Conservation (phyloP, 225 moss, liverwort and hornwort genomes). For the Pleurozium schreberi region DNA sequence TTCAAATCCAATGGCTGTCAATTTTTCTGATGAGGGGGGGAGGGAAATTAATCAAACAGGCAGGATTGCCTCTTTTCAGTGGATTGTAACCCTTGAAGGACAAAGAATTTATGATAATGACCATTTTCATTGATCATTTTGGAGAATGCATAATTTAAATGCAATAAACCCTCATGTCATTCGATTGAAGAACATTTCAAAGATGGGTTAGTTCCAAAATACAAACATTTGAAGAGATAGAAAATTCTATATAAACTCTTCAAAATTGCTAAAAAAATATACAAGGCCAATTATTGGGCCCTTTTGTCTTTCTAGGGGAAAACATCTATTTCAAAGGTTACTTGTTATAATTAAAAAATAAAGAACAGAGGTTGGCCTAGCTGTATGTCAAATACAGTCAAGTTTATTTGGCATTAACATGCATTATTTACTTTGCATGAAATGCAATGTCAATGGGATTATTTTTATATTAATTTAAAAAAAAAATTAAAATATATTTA, state of each 20-base stretch:
- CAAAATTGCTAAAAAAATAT: not conserved
- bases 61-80: no score
- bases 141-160: not conserved
- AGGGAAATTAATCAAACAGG: no score
- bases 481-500: not conserved
- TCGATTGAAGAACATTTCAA: not conserved
- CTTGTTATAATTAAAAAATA: not conserved
- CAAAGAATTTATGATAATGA: not conserved
- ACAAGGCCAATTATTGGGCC: accelerated
- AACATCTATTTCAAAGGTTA: not conserved
- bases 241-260: not conserved
- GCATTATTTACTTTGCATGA: no score
- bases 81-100: not conserved
- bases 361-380: no score
- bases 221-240: no score
- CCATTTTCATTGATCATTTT: not conserved
- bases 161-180: not conserved
- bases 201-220: not conserved
- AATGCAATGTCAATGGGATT: not conserved
- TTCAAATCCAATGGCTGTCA: no score
- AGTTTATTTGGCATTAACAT: not conserved
- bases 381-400: no score
- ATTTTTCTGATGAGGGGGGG: no score
- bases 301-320: not conserved
- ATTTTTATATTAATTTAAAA: no score